Evolutionary conservation across 441 rosid genomes (phyloP), one percentile per base, ranked within the genome.

Genomic region (Arabidopsis hybrid): DNA sequence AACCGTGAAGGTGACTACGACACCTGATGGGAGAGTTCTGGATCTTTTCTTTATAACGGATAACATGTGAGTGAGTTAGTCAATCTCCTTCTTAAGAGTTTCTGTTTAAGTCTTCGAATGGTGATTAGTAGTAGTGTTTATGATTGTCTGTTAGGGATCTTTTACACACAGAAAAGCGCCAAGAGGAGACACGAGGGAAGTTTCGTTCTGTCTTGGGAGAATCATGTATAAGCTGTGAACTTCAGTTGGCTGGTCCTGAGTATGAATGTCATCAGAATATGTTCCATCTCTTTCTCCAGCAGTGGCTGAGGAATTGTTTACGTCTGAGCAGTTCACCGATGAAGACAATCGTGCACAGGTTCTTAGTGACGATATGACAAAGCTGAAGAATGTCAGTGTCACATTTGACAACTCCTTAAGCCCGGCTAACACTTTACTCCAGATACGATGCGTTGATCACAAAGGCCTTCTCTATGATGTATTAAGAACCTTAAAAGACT

Each of bases 1-100:
- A 72, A 85, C 85, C 68, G 97, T 91, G 38, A 93, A 93, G 81
- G 98, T 91, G 16, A 91, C 78, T 1, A 93, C 93, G 0, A 90
- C 93, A 0, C 97, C 96, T 1, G 97, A 91, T 77, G 92, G 80
- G 39, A 88, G 89, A 75, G 95, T 90, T 75, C 76, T 91, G 34
- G 96, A 93, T 66, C 95, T 91, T 78, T 91, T 93, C 88, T 91
- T 93, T 64, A 73, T 93, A 35, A 90, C 90, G 5, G 96, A 91
- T 81, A 90, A 85, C 83, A 46, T 82, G 98, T 93, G 80, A 85
- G 96, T 40, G 51, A 14, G 52, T 56, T 39, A 52, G 14, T n/a
- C 2, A 35, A 7, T 55, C 49, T 72, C 8, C 18, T 64, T 3
- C 7, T 36, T 6, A 9, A 39, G 14, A 5, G n/a, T 8, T 35